Percentiles rank a stretch among this genome's conserved stretches.
Evolutionary conservation across 83 land plant species (phyloP).

Genomic region (Diphasiastrum complanatum): DNA sequence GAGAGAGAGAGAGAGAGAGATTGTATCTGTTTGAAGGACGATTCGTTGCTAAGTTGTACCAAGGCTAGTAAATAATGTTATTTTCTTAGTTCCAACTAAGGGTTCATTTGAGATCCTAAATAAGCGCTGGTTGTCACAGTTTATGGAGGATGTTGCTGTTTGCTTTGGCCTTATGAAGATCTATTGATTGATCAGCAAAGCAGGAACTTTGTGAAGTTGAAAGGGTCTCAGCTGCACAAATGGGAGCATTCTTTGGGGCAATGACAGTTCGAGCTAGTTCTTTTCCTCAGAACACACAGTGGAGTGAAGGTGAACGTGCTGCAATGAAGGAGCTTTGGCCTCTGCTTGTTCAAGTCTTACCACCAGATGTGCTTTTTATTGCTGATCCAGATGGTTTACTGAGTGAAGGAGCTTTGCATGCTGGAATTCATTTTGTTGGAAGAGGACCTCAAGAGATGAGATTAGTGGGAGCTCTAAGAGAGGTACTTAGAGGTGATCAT

Average conservation of each 20-base stretch:
- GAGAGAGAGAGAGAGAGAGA: neutral
- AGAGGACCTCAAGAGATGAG: conserved; percentile 62
- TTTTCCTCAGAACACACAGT: conserved; percentile 84
- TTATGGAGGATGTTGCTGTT: no score
- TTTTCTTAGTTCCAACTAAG: no score
- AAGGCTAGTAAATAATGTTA: no score
- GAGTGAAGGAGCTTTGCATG: conserved; percentile 48
- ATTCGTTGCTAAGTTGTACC: no score
- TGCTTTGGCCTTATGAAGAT: no score
- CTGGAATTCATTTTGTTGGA: conserved; percentile 61
- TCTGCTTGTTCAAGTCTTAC: conserved; percentile 51
- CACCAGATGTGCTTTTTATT: conserved; percentile 77
- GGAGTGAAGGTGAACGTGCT: conserved; percentile 89
- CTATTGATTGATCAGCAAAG: conserved; percentile 49
- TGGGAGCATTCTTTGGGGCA: conserved; percentile 93
- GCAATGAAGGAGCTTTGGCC: conserved; percentile 89
- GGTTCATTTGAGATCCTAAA: no score
- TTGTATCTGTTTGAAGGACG: no score
- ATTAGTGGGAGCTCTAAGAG: conserved; percentile 89
- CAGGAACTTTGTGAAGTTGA: conserved; percentile 80
- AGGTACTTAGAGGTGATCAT: conserved; percentile 87
- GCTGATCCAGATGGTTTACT: conserved; percentile 97
- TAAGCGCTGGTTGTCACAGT: no score
- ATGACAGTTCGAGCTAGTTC: conserved; percentile 89
- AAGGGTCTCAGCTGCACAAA: conserved; percentile 75